These are phyloP conservation scores for Creolimax fragrantissima DNA, from an alignment of 78 protist genomes.

Conservation along the genomic window DNA sequence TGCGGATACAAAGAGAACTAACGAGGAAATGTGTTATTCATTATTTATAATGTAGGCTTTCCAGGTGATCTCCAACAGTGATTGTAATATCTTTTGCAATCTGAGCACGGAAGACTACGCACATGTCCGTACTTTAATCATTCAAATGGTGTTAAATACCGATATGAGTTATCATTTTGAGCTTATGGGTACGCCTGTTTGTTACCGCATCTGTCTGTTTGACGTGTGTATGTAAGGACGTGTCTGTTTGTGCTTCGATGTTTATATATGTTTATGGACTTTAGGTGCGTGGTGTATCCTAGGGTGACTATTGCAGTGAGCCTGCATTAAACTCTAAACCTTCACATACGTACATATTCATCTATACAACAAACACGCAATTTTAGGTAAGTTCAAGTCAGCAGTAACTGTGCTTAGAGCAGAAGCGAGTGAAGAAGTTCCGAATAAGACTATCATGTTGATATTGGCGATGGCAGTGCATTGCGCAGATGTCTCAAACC, in stretches of 20 bases:
- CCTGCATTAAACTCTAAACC: constrained; percentile 8
- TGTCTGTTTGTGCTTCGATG: background rate
- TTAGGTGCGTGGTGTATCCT: constrained; percentile 24
- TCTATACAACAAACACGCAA: background rate
- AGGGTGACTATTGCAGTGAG: constrained; percentile 26
- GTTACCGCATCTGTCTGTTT: background rate
- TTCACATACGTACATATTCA: background rate
- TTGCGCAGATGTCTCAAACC: constrained; percentile 50
- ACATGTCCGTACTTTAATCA: constrained; percentile 28
- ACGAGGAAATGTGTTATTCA: no score
- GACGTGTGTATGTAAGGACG: background rate
- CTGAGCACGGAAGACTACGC: background rate
- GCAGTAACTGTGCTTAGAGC: background rate
- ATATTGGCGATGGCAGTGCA: constrained; percentile 38
- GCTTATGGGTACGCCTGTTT: background rate
- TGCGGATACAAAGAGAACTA: no score
- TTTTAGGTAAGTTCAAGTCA: background rate
- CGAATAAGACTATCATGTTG: constrained; percentile 10
- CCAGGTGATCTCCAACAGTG: background rate
- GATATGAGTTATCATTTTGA: constrained; percentile 38
- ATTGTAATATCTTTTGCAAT: background rate
- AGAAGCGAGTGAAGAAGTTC: background rate
- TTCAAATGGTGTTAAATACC: constrained; percentile 35
- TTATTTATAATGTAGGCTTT: constrained; percentile 11
- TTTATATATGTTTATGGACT: background rate